Evolutionary conservation across 345 rosid genomes (phyloP).

Genomic region (Reutealis trisperma): DNA sequence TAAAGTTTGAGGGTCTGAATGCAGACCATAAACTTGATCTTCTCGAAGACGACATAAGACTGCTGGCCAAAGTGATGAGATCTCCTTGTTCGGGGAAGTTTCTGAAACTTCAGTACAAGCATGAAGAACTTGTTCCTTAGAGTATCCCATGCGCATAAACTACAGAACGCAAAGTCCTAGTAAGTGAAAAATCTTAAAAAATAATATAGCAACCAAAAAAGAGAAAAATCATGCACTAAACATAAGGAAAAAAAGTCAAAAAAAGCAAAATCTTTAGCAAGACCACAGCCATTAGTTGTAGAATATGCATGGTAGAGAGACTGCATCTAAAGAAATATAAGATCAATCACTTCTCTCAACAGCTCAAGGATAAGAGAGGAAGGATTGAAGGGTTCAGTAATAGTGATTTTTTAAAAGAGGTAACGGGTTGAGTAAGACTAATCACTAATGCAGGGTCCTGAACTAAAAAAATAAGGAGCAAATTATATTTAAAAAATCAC

Average conservation of each 20-base stretch:
- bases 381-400: background rate
- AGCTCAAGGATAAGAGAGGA: background rate
- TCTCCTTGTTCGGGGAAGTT: constrained; percentile 53
- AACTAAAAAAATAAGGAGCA: background rate
- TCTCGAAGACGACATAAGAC: constrained; percentile 72
- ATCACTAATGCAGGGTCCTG: background rate
- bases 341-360: background rate
- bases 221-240: background rate
- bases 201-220: background rate
- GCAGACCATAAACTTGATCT: constrained; percentile 51
- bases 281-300: background rate
- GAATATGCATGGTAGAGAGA: background rate
- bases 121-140: constrained; percentile 53
- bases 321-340: background rate
- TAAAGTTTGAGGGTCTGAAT: constrained; percentile 30
- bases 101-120: constrained; percentile 64
- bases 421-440: background rate
- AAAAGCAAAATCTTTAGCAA: background rate
- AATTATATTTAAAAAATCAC: constrained; percentile 7
- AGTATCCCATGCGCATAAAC: constrained; percentile 63
- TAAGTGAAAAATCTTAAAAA: constrained; percentile 1
- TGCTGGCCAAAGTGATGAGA: constrained; percentile 61
- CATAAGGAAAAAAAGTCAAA: background rate
- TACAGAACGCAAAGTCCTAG: constrained; percentile 29
- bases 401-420: background rate